phyloP scores from a whole-genome alignment of 306 rosid species.

The Notholithocarpus densiflorus region DNA sequence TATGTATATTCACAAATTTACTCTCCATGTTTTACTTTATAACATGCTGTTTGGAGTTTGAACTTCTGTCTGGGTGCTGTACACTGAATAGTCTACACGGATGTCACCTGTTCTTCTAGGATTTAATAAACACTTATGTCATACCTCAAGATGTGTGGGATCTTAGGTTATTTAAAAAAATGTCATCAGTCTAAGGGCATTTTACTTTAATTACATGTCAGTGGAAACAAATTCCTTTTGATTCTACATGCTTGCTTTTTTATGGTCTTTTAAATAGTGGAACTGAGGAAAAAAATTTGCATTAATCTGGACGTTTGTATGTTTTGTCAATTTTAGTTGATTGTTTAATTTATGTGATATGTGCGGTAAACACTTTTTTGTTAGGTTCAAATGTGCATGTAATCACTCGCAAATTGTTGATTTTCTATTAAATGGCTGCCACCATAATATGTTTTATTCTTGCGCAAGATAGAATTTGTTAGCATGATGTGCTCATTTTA shows the following conservation, averaged over 20 bases:
- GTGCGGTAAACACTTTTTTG: too few relatives aligned
- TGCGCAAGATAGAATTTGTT: not conserved
- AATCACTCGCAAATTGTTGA: not conserved
- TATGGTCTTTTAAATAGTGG: too few relatives aligned
- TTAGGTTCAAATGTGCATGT: not conserved
- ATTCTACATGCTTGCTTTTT: too few relatives aligned
- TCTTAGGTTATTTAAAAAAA: slow-evolving; percentile 69
- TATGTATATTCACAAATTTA: too few relatives aligned
- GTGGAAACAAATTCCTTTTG: not conserved
- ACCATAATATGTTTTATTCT: not conserved
- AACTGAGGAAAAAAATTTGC: too few relatives aligned
- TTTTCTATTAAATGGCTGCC: not conserved
- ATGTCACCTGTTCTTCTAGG: slow-evolving; percentile 48
- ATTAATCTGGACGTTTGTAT: not conserved
- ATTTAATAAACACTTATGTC: slow-evolving; percentile 45
- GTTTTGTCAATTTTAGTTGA: not conserved
- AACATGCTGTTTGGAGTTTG: too few relatives aligned
- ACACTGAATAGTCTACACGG: too few relatives aligned
- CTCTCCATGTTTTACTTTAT: too few relatives aligned
- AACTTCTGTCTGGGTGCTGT: too few relatives aligned
- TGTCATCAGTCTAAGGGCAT: slow-evolving; percentile 64
- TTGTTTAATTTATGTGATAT: not conserved
- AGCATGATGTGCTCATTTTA: not conserved
- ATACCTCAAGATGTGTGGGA: slow-evolving; percentile 95
- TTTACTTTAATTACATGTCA: slow-evolving; percentile 2